phyloP scores from a whole-genome alignment of 192 early-diverging fungal genomes.

The Coemansia pectinata region DNA sequence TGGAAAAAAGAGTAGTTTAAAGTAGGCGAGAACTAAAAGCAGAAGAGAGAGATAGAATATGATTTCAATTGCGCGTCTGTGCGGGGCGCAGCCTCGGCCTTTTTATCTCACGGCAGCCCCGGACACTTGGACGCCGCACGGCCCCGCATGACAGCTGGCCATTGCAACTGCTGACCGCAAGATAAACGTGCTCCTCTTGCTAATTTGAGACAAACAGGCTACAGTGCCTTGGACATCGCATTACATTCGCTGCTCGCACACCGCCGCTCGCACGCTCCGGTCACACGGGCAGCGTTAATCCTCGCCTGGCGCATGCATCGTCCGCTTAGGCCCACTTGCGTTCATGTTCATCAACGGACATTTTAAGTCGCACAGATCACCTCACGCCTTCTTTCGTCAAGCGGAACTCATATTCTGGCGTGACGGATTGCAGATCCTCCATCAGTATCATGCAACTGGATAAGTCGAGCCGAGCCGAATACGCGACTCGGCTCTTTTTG shows the following conservation, averaged over 20 bases:
- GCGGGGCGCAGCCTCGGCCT: not conserved
- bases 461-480: not conserved
- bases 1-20: not conserved
- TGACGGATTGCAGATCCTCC: not conserved
- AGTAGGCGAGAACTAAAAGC: not conserved
- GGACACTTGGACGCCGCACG: not conserved
- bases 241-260: not conserved
- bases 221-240: not conserved
- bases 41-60: not conserved
- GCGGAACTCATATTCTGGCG: not conserved
- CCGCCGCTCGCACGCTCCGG: not conserved
- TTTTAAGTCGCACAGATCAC: constrained; percentile 2
- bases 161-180: not conserved
- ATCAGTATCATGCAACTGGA: not conserved
- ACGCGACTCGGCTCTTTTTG: not conserved
- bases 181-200: not conserved
- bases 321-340: not conserved
- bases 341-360: not conserved
- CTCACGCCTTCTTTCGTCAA: constrained; percentile 2
- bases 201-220: not conserved
- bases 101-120: not conserved
- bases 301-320: not conserved
- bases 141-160: not conserved
- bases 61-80: not conserved
- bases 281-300: not conserved